A percentile compares a stretch with the other conserved stretches of the same genome.
These are phyloP conservation scores for Myxozyma neglecta DNA, from an alignment of 805 yeast genomes.

Conservation along the genomic window DNA sequence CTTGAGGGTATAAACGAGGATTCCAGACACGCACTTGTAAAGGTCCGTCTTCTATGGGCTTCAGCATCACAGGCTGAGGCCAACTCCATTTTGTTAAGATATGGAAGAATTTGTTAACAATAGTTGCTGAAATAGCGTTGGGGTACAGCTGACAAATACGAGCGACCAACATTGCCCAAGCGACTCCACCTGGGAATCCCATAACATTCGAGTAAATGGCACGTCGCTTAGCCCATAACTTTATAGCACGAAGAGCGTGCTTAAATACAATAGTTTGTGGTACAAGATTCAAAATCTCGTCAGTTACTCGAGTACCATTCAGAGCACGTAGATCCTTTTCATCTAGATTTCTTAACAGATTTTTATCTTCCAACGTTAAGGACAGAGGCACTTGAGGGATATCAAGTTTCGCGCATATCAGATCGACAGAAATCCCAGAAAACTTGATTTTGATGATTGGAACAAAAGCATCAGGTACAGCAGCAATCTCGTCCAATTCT, in stretches of 20 bases:
- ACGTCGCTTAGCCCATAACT: slow-evolving; percentile 94
- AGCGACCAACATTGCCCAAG: slow-evolving; percentile 99
- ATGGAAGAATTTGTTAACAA: slow-evolving; percentile 84
- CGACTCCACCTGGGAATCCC: slow-evolving; percentile 99
- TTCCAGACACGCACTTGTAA: slow-evolving; percentile 96
- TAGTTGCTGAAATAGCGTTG: slow-evolving; percentile 89
- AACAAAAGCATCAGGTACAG: slow-evolving; percentile 97
- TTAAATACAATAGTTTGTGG: slow-evolving; percentile 92
- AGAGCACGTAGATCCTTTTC: slow-evolving; percentile 86
- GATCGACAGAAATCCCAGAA: slow-evolving; percentile 88
- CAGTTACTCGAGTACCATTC: slow-evolving; percentile 97
- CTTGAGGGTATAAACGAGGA: slow-evolving; percentile 85
- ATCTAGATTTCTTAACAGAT: slow-evolving; percentile 79
- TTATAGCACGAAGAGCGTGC: slow-evolving; percentile 87
- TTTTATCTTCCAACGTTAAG: slow-evolving; percentile 78
- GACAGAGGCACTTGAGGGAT: slow-evolving; percentile 77
- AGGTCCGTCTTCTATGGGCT: slow-evolving; percentile 96
- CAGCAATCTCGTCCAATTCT: slow-evolving; percentile 85
- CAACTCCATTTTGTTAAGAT: slow-evolving; percentile 90
- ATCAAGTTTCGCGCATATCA: slow-evolving; percentile 80
- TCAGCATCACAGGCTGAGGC: slow-evolving; percentile 96
- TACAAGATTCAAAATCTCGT: slow-evolving; percentile 82
- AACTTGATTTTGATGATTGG: slow-evolving; percentile 91
- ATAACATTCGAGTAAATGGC: slow-evolving; percentile 92
- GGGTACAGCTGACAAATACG: slow-evolving; percentile 96